Evolutionary conservation across 2,329 filamentous ascomycete species (phyloP).

Genomic region (Ophiostoma quercus): DNA sequence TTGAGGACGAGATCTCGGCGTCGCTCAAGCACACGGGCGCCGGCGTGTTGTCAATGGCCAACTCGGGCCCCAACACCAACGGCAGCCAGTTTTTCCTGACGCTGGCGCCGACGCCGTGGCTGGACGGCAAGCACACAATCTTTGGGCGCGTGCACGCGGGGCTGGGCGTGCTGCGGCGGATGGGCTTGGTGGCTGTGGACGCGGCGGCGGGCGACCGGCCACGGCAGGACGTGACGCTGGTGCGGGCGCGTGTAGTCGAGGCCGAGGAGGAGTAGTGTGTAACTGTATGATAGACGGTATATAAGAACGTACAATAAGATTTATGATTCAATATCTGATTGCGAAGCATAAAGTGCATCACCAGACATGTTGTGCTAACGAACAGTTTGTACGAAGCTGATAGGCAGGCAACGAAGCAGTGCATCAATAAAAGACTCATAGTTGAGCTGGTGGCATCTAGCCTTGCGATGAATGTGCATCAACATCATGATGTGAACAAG

Average conservation of each 20-base stretch:
- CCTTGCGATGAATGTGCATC: background rate
- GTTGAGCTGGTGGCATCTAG: background rate
- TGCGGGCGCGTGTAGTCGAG: constrained; percentile 65
- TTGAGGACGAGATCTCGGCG: constrained; percentile 77
- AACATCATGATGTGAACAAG: background rate
- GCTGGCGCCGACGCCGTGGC: constrained; percentile 86
- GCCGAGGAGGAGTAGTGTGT: constrained; percentile 15
- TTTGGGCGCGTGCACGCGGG: constrained; percentile 86
- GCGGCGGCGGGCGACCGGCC: constrained; percentile 65
- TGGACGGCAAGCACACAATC: constrained; percentile 95
- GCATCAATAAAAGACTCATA: background rate
- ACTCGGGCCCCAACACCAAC: constrained; percentile 87
- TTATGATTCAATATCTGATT: background rate
- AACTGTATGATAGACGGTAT: too few species aligned
- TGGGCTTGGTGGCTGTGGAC: constrained; percentile 82
- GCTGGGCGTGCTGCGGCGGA: constrained; percentile 74
- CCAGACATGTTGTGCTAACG: background rate
- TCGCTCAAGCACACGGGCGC: constrained; percentile 83
- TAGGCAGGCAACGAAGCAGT: background rate
- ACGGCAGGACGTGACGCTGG: constrained; percentile 73
- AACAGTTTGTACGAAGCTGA: background rate
- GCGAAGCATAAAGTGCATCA: background rate
- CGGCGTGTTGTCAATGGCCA: constrained; percentile 94
- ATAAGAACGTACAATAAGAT: too few species aligned
- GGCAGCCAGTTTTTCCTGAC: constrained; percentile 96